A percentile compares a stretch with the other conserved stretches of the same genome.
phyloP scores from a whole-genome alignment of 1,284 basidiomycete genomes.

The Malassezia japonica region DNA sequence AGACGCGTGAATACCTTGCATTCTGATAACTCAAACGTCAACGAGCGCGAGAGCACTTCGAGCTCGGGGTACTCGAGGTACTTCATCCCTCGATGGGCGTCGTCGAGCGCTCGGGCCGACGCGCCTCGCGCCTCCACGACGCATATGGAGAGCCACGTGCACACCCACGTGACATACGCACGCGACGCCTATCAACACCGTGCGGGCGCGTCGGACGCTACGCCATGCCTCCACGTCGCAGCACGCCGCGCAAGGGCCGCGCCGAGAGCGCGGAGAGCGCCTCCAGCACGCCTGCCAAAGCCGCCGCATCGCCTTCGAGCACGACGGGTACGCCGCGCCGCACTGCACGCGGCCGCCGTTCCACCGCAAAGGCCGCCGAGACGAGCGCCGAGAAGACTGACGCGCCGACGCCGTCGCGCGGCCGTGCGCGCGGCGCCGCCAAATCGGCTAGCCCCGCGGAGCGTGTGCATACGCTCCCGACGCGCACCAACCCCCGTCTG shows the following conservation, averaged over 20 bases:
- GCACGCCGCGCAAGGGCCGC: constrained; percentile 15
- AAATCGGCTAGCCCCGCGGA: neutral
- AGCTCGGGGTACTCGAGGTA: constrained; percentile 78
- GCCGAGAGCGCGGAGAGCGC: constrained; percentile 5
- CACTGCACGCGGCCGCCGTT: constrained; percentile 9
- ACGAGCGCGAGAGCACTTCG: constrained; percentile 66
- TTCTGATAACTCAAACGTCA: constrained; percentile 65
- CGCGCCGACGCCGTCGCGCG: neutral
- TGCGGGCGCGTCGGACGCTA: neutral
- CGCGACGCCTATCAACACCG: constrained; percentile 1
- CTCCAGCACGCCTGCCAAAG: neutral
- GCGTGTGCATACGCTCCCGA: constrained; percentile 29
- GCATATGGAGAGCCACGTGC: constrained; percentile 8
- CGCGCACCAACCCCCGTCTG: constrained; percentile 35
- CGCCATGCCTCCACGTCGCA: constrained; percentile 16
- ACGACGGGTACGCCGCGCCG: constrained; percentile 4
- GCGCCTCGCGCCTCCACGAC: neutral
- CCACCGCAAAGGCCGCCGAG: constrained; percentile 10
- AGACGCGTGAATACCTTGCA: constrained; percentile 83
- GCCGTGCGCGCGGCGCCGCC: neutral
- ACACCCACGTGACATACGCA: constrained; percentile 7
- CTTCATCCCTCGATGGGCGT: constrained; percentile 59
- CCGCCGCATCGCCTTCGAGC: neutral
- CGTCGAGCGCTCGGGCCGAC: neutral
- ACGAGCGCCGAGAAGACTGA: neutral